Base-by-base conservation (phyloP, 495 filamentous ascomycete species). In the Xylaria intraflava region DNA sequence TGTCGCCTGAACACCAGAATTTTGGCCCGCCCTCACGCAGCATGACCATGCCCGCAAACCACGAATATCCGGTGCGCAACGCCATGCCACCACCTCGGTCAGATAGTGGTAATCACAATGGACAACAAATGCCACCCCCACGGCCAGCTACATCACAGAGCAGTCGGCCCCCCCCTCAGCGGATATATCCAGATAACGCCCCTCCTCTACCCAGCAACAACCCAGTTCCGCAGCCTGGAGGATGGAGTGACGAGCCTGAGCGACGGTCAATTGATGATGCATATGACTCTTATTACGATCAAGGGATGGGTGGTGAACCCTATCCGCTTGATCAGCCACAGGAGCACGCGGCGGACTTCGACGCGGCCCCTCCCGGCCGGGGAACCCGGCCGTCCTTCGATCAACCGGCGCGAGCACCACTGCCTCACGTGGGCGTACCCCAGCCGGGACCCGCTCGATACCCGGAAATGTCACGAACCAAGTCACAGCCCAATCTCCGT, bases 301-400 rank as follows among this genome's bases (percentile, higher is more conserved):
- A 57, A 36, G 51, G 60, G 19, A 52, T 46, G 26, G 67, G 62
- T 47, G 59, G 57, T 26, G 61, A 65, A 31, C 62, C 71, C 41
- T 62, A 72, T 55, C 61, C 57, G 6, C 62, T 58, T 8, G 51
- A 57, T 6, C 55, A 78, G 69, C 31, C 71, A 72, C 61, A 24
- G 17, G 61, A 66, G 24, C 86, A 90, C 11, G 83, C 84, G 70
- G 87, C 87, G 2, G 82, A 90, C 61, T 92, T 92, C 54, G 86
- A 91, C 70, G 78, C 80, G 2, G 74, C 83, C 26, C 49, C 19
- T 23, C 43, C 51, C 16, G 51, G 70, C 1, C 46, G 71, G 23
- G 64, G 40, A 49, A 69, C 51, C 46, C 73, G 43, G 69, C 79
- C 55, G 72, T 81, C 70, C 56, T 79, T 66, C 53, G 81, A 73